Evolutionary conservation across 495 filamentous ascomycete genomes (phyloP), one percentile per base, ranked within the genome.

Genomic region (Penicillium pulvis): DNA sequence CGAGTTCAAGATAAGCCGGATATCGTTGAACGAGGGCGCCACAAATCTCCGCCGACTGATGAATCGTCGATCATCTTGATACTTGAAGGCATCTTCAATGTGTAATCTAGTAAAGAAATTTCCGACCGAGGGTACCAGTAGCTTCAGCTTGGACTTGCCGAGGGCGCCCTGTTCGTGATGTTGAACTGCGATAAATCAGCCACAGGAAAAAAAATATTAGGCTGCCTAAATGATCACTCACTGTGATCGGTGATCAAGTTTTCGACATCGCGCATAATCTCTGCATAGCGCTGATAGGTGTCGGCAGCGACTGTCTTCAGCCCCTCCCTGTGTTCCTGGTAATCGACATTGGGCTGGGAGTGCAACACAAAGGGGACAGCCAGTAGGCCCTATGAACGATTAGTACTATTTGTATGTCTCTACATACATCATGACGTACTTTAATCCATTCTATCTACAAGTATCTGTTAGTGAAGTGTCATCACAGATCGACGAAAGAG

Each of bases 351-450:
- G 7, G 95, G 95, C 71, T 97, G 92, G 11, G 92, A 97, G 71
- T 96, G 92, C 48, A 99, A 84, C 50, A 99, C 93, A 68, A 99
- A 99, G 0, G 95, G 95, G 0, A 98, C 93, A 1, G 95, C 95
- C 3, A 98, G 80, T 1, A 98, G 82, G 31, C 92, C 94, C 79
- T 95, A 51, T 51, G 19, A 6, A 17, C 17, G 6, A 8, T 57
- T 31, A 41, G 46, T 30, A 28, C 39, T 41, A 11, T n/a, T 9
- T 4, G 9, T 12, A 9, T 11, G 33, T 36, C 44, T 8, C 11
- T 17, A 8, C 20, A 14, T 7, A 41, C 12, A 44, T 4, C 11
- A 17, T 24, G 44, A 56, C 64, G 44, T 76, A 82, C 83, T 74
- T 89, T 89, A 66, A 89, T 86, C 83, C 83, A 89, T 80, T 87